A percentile compares a stretch with the other conserved stretches of the same genome.
phyloP scores from a whole-genome alignment of 495 filamentous ascomycete species.

The Paragyromitra xinjiangensis region DNA sequence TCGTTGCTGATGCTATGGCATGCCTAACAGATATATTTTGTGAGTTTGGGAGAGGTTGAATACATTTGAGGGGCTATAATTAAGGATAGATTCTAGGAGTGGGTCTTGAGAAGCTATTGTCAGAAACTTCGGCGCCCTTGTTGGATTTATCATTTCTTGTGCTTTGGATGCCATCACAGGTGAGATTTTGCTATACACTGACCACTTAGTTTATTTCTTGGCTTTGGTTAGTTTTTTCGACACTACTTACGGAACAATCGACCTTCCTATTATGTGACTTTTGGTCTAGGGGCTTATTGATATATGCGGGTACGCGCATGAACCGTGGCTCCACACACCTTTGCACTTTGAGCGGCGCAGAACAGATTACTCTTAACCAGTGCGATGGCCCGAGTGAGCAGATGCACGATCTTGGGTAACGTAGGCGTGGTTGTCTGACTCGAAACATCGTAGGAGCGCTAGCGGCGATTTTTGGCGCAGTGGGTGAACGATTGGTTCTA shows the following conservation, averaged over 20 bases:
- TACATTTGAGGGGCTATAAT: no score
- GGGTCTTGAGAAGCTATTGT: no score
- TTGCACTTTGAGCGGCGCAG: background rate
- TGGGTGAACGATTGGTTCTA: background rate
- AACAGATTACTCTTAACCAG: background rate
- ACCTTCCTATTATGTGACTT: constrained; percentile 27
- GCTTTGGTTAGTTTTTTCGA: background rate
- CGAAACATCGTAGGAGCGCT: background rate
- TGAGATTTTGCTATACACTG: no score
- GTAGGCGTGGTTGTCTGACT: background rate
- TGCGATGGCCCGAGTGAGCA: constrained; percentile 6
- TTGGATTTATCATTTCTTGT: no score
- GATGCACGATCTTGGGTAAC: constrained; percentile 24
- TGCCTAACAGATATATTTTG: no score
- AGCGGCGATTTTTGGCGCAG: background rate
- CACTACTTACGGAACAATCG: background rate
- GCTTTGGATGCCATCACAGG: background rate
- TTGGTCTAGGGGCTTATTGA: constrained; percentile 12
- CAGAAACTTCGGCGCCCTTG: no score
- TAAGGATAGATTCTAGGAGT: no score
- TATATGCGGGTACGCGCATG: constrained; percentile 8
- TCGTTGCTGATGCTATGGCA: no score
- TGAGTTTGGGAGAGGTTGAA: no score
- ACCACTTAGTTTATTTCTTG: background rate
- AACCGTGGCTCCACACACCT: constrained; percentile 43